These are phyloP conservation scores for Taphrina confusa DNA, from an alignment of 1,139 yeast genomes.

Conservation along the genomic window DNA sequence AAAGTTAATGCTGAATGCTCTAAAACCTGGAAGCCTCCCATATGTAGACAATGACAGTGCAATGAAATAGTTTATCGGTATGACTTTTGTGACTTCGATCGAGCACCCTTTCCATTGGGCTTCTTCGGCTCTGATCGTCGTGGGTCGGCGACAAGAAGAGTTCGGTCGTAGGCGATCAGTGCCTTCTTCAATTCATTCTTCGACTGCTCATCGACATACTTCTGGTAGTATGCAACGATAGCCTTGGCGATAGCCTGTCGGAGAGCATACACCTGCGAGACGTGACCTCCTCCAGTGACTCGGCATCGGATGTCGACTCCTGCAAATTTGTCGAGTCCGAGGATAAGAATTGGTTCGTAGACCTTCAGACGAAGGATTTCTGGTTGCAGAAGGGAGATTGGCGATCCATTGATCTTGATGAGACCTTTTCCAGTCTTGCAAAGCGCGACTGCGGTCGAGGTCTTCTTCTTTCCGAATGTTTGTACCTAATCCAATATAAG, in stretches of 20 bases:
- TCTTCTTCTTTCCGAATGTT: conserved; percentile 98
- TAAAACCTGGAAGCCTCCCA: not conserved
- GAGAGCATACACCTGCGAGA: conserved; percentile 93
- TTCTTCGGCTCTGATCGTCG: conserved; percentile 99
- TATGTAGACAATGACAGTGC: not conserved
- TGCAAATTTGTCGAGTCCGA: conserved; percentile 98
- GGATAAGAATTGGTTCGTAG: conserved; percentile 97
- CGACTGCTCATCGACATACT: conserved; percentile 98
- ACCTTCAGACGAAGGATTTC: conserved; percentile 96
- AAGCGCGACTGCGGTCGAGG: conserved; percentile 98
- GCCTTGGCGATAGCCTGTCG: conserved; percentile 99
- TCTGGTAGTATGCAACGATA: conserved; percentile 98
- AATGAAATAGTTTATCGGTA: conserved; percentile 75
- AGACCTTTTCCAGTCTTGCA: conserved; percentile 38
- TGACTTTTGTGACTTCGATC: conserved; percentile 99
- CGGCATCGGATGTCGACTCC: conserved; percentile 97
- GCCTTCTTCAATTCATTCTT: conserved; percentile 99
- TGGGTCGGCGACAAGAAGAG: conserved; percentile 98
- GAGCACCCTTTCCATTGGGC: conserved; percentile 99
- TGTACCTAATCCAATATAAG: conserved; percentile 11
- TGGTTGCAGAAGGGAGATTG: conserved; percentile 98
- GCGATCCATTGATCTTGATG: conserved; percentile 81
- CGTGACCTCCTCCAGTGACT: conserved; percentile 99
- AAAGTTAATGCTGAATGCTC: conserved; percentile 12
- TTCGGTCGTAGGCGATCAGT: conserved; percentile 97